Conservation (phyloP, 345 rosid species). For the Rhodamnia rubescens region DNA sequence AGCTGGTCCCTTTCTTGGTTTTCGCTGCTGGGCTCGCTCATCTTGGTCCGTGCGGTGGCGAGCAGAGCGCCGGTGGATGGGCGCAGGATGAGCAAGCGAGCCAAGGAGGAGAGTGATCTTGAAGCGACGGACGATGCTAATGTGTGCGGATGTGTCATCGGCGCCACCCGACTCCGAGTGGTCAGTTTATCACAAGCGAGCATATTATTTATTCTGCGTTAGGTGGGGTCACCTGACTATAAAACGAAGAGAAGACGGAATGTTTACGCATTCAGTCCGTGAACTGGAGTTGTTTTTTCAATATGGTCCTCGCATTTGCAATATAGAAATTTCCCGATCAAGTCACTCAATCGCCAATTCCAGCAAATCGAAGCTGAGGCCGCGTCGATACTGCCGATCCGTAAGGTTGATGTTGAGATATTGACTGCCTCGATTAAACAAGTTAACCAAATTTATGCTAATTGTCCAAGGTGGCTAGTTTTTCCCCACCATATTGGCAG, state of each 20-base stretch:
- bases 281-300: background rate
- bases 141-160: background rate
- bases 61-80: background rate
- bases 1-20: background rate
- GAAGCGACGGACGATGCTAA: background rate
- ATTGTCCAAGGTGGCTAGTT: too few relatives aligned
- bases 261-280: background rate
- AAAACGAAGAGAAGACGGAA: background rate
- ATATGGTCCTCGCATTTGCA: background rate
- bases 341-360: background rate
- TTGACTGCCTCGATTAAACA: background rate
- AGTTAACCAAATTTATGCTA: fast-evolving
- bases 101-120: background rate
- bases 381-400: background rate
- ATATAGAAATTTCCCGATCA: background rate
- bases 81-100: background rate
- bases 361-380: background rate
- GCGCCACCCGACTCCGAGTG: background rate
- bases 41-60: background rate
- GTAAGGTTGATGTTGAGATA: background rate
- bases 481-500: too few relatives aligned
- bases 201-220: background rate
- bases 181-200: too few relatives aligned
- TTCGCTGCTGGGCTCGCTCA: background rate
- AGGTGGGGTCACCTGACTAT: too few relatives aligned